Evolutionary conservation across 805 yeast genomes (phyloP).

Genomic region (Alloascoidea hylecoeti): DNA sequence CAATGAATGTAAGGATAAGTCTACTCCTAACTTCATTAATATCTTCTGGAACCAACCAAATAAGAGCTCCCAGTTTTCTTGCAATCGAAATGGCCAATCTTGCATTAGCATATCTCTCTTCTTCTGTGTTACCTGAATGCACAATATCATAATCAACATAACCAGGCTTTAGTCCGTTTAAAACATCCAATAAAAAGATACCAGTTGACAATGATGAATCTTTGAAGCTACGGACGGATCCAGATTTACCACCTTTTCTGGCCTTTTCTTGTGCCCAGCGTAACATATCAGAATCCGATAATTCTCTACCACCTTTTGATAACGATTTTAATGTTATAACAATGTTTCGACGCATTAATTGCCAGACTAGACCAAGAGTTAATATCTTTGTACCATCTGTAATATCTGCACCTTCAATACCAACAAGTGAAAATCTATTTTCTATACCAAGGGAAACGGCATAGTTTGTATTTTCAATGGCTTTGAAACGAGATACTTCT

Average conservation of each 20-base stretch:
- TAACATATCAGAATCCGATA: constrained; percentile 76
- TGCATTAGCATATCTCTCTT: constrained; percentile 87
- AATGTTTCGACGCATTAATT: constrained; percentile 93
- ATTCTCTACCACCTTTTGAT: constrained; percentile 57
- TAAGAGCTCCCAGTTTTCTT: constrained; percentile 92
- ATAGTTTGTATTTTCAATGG: constrained; percentile 93
- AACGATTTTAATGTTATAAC: constrained; percentile 66
- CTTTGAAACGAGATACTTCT: constrained; percentile 83
- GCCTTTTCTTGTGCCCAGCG: constrained; percentile 90
- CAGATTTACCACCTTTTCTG: constrained; percentile 66
- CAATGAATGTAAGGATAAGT: constrained; percentile 86
- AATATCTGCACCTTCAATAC: constrained; percentile 96
- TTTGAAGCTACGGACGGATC: constrained; percentile 69
- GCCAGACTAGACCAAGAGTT: constrained; percentile 94
- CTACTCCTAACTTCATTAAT: constrained; percentile 92
- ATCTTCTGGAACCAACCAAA: constrained; percentile 99
- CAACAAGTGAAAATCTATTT: constrained; percentile 85
- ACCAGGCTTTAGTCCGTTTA: constrained; percentile 92
- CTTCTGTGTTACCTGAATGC: constrained; percentile 62
- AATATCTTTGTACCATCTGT: constrained; percentile 84
- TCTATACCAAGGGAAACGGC: constrained; percentile 96
- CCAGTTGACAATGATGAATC: constrained; percentile 69
- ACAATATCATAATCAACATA: constrained; percentile 94
- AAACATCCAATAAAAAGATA: constrained; percentile 74
- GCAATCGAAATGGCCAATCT: constrained; percentile 96